Evolutionary conservation across 2,329 filamentous ascomycete genomes (phyloP).

Genomic region (Botrytis fabae): DNA sequence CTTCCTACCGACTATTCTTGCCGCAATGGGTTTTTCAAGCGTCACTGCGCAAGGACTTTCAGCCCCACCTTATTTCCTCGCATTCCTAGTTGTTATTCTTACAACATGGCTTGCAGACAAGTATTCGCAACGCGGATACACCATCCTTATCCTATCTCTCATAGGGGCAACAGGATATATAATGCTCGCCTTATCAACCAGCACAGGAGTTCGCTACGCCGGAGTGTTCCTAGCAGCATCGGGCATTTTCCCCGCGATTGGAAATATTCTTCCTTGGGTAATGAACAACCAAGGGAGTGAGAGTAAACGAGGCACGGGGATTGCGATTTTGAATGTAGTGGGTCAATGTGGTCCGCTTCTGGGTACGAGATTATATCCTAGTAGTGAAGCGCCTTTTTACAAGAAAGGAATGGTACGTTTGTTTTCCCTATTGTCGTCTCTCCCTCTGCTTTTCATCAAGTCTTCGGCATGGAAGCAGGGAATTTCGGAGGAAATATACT

Average conservation of each 20-base stretch:
- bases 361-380: slow-evolving; percentile 64
- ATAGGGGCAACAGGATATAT: slow-evolving; percentile 65
- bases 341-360: slow-evolving; percentile 65
- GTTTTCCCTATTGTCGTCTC: neutral
- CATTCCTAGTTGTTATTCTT: slow-evolving; percentile 61
- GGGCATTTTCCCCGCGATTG: slow-evolving; percentile 67
- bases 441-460: neutral
- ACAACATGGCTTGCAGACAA: slow-evolving; percentile 67
- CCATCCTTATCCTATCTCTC: slow-evolving; percentile 56
- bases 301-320: slow-evolving; percentile 64
- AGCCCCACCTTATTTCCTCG: slow-evolving; percentile 68
- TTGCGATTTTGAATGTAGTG: slow-evolving; percentile 65
- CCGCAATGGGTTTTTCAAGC: slow-evolving; percentile 65
- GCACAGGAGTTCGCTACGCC: slow-evolving; percentile 48
- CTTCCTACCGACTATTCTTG: slow-evolving; percentile 64
- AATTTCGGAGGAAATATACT: neutral
- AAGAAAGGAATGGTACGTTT: slow-evolving; percentile 50
- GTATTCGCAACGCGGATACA: slow-evolving; percentile 62
- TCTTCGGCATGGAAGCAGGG: neutral
- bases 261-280: slow-evolving; percentile 70
- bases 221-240: slow-evolving; percentile 55
- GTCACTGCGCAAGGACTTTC: slow-evolving; percentile 71
- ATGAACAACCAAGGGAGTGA: slow-evolving; percentile 69
- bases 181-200: slow-evolving; percentile 53
- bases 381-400: slow-evolving; percentile 48